Base-by-base conservation (phyloP, 495 filamentous ascomycete species). In the Neurospora tetrasperma region DNA sequence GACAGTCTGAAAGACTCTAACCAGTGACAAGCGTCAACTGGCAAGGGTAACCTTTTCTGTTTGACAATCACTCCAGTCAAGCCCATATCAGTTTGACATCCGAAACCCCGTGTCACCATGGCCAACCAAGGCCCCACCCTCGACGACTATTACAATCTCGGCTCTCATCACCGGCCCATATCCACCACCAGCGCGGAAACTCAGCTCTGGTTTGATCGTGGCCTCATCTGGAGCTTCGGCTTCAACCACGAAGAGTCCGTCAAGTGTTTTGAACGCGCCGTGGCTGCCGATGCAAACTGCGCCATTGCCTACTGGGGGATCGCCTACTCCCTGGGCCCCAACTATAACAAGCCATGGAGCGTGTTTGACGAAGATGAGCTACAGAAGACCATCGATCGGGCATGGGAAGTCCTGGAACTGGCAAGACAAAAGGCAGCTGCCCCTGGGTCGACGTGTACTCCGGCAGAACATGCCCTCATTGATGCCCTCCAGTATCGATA, bases 341-440 rank as follows among this genome's bases (percentile, higher is more conserved):
- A 93, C 72, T 93, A 92, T 79, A 92, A 93, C 75, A 92, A 92
- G 77, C 89, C 90, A 0, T 93, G 90, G 91, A 82, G 87, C 5
- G 78, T 86, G 38, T 92, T 92, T 73, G 91, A 91, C 71, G 79
- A 83, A 7, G 74, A 81, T n/a, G 90, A 93, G 66, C 78, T 89
- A 5, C 76, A 81, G 7, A 62, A 69, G 0, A 87, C 80, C 2
- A 80, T 89, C 35, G 79, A 77, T 2, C 78, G 83, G 41, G 85
- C 87, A 2, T 81, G 85, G 70, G 40, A 71, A 1, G 87, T 88
- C 0, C 79, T 84, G 2, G 54, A 76, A 5, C 75, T 83, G 42
- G 90, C 89, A 0, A 75, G 75, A 38, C 77, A 77, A 27, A 75
- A 82, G 59, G 78, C 80, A 46, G 68, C 75, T 23, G 71, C 73